Percentiles rank a stretch among this genome's conserved stretches.
Conservation (phyloP, 1,284 basidiomycete species). For the Ustilago bromivora region DNA sequence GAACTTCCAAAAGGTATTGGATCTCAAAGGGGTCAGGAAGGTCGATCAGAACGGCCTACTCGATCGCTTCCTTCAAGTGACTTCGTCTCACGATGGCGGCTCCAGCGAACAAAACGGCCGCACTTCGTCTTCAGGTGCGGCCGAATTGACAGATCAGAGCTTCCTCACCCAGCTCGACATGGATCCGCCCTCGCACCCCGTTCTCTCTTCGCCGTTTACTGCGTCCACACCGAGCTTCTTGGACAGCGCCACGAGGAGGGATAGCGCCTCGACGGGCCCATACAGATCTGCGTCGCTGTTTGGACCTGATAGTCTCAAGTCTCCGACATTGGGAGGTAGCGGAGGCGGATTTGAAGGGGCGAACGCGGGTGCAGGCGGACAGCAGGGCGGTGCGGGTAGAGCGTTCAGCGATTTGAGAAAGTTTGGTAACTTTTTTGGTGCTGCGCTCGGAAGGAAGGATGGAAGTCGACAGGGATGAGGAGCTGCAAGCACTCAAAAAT, state of each 20-base stretch:
- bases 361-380: constrained; percentile 17
- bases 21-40: constrained; percentile 84
- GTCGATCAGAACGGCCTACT: constrained; percentile 86
- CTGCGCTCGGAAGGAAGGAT: constrained; percentile 55
- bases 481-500: background rate
- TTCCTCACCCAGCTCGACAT: constrained; percentile 82
- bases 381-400: constrained; percentile 32
- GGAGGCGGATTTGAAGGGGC: constrained; percentile 17
- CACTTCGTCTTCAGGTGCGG: constrained; percentile 1
- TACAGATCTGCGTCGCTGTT: constrained; percentile 30
- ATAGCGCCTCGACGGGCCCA: constrained; percentile 19
- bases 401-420: constrained; percentile 61
- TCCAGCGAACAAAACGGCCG: background rate
- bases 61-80: constrained; percentile 84
- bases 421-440: constrained; percentile 64
- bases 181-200: constrained; percentile 75
- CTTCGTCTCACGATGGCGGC: constrained; percentile 72
- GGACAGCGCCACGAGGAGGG: constrained; percentile 24
- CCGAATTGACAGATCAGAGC: constrained; percentile 39
- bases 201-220: constrained; percentile 42
- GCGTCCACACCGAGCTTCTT: constrained; percentile 40
- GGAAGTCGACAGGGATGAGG: constrained; percentile 9
- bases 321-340: background rate
- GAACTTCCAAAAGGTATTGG: constrained; percentile 87
- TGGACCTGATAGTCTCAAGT: constrained; percentile 29